Evolutionary conservation across 2,329 filamentous ascomycete species (phyloP), one percentile per base, ranked within the genome.

Genomic region (Xylariaceae sp.): DNA sequence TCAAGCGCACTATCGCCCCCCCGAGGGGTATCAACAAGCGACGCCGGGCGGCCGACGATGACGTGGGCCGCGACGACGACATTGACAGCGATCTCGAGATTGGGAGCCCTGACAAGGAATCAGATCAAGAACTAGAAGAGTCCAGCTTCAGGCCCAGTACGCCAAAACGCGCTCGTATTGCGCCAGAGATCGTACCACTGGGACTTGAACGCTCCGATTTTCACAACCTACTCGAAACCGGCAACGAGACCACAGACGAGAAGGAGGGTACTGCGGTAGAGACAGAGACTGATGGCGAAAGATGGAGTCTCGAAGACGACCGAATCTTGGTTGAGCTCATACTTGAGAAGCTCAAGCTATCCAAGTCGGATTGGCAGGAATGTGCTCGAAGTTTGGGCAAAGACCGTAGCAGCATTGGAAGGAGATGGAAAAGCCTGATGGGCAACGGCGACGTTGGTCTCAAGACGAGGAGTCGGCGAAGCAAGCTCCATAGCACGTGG

Each of bases 311-410:
- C 2, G 80, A 84, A 48, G 79, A 85, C 47, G 81, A 85, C 58
- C 70, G 78, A 43, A 68, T 82, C 43, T 67, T 85, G 2, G 77
- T 85, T n/a, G 79, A 84, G 62, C 69, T 85, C 15, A 78, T 85
- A 30, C 67, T 85, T 4, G 79, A 82, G 57, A 84, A 84, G 65
- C 68, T 85, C 41, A 76, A 76, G 62, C 68, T 85, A 17, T 74
- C 73, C 51, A 82, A 79, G 62, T 69, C 72, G 38, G 79, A 85
- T 43, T 84, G 80, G 81, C 77, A 82, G 44, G 80, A 85, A 56
- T 84, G 80, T 59, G 81, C 80, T 33, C 70, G 78, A 44, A 79
- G 70, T 50, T 66, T 85, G 7, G 80, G 81, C 47, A 78, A 74
- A 53, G 78, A 83, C 61, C 68, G 76, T 38, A 66, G 71, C 43